Percentiles rank a stretch among this genome's conserved stretches.
phyloP scores from a whole-genome alignment of 2,329 filamentous ascomycete genomes.

The Chrysosporium keratinophilum region DNA sequence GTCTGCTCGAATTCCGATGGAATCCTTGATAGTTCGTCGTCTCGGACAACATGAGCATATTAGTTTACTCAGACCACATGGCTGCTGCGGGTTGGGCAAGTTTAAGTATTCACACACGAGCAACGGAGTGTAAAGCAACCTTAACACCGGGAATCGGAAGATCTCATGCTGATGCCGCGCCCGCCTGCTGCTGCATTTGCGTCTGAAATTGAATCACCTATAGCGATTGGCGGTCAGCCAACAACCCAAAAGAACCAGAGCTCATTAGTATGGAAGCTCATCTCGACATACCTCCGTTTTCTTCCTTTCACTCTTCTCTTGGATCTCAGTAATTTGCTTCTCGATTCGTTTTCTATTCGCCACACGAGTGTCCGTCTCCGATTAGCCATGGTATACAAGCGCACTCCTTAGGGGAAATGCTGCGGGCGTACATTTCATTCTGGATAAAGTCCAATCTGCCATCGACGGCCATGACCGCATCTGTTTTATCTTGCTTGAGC shows the following conservation, averaged over 20 bases:
- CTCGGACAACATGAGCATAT: no score
- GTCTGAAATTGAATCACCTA: slow-evolving; percentile 34
- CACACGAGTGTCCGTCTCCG: neutral
- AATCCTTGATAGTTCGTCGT: no score
- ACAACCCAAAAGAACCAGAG: neutral
- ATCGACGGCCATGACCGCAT: slow-evolving; percentile 84
- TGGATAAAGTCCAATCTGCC: slow-evolving; percentile 84
- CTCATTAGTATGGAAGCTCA: neutral
- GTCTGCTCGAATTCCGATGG: neutral
- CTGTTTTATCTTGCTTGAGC: slow-evolving; percentile 84
- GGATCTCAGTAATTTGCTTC: slow-evolving; percentile 52
- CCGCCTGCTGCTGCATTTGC: slow-evolving; percentile 20
- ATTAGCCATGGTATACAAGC: neutral
- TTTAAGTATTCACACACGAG: neutral
- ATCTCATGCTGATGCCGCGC: slow-evolving; percentile 25
- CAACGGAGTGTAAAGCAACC: neutral
- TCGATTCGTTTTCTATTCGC: slow-evolving; percentile 53
- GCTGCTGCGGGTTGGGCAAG: neutral
- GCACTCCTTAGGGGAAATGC: neutral
- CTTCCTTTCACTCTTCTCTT: slow-evolving; percentile 55
- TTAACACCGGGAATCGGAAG: neutral
- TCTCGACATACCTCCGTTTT: slow-evolving; percentile 49
- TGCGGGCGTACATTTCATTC: slow-evolving; percentile 72
- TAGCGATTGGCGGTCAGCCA: neutral
- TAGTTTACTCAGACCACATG: no score